phyloP scores from a whole-genome alignment of 2,329 filamentous ascomycete genomes.

The Iodosphaeria phyllophila region DNA sequence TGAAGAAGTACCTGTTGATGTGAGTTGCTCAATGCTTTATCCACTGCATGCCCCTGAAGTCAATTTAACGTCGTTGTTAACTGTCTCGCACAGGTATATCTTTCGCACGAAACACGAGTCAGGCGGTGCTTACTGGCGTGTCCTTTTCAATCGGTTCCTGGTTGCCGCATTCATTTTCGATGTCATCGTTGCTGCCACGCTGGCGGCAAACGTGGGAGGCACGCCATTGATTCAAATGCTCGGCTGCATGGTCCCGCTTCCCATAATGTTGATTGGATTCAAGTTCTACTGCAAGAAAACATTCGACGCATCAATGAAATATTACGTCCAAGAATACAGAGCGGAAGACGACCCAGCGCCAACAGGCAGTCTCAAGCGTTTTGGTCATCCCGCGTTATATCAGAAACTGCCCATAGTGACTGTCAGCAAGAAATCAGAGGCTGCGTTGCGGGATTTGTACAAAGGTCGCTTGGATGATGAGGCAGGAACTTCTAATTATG shows the following conservation, averaged over 20 bases:
- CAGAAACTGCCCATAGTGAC: conserved; percentile 84
- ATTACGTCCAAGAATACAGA: conserved; percentile 39
- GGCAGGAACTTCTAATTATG: conserved; percentile 33
- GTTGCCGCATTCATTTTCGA: conserved; percentile 68
- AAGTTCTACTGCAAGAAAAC: conserved; percentile 63
- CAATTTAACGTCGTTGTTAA: too few species aligned
- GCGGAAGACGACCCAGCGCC: conserved; percentile 23
- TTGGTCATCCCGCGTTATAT: conserved; percentile 80
- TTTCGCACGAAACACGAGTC: conserved; percentile 96
- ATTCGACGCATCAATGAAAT: conserved; percentile 69
- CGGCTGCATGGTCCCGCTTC: conserved; percentile 61
- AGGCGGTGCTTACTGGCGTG: conserved; percentile 80
- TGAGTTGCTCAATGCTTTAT: too few species aligned
- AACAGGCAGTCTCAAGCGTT: conserved; percentile 36
- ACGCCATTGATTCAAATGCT: conserved; percentile 45
- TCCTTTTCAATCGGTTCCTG: conserved; percentile 81
- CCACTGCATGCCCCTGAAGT: too few species aligned
- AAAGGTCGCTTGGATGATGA: conserved; percentile 55
- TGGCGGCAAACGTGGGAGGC: conserved; percentile 49
- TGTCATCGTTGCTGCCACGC: conserved; percentile 56
- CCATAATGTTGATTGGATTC: conserved; percentile 63
- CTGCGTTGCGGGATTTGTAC: conserved; percentile 68
- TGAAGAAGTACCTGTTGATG: conserved; percentile 89
- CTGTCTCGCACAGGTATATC: too few species aligned
- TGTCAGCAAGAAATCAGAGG: conserved; percentile 77